Evolutionary conservation across 805 yeast species (phyloP).

Genomic region (Saccharomycopsis sp.): DNA sequence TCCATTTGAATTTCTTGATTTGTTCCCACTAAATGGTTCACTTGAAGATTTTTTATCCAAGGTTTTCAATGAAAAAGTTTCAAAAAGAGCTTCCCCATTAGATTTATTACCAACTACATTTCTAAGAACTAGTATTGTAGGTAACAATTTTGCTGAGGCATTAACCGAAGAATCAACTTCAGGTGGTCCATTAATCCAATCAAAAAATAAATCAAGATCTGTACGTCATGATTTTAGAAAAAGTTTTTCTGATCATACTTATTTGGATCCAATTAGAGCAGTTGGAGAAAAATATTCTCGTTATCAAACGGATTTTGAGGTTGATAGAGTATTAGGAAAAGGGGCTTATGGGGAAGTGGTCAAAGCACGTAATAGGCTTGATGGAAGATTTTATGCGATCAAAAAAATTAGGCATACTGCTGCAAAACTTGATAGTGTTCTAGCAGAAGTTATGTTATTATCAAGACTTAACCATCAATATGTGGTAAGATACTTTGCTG

Average conservation of each 20-base stretch:
- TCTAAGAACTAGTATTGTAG: conserved; percentile 58
- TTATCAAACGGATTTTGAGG: conserved; percentile 90
- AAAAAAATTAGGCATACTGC: conserved; percentile 82
- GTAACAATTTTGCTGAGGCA: conserved; percentile 20
- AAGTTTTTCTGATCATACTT: background rate
- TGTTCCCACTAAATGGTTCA: conserved; percentile 39
- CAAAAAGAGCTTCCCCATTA: conserved; percentile 71
- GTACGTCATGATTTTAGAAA: background rate
- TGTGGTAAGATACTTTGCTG: conserved; percentile 92
- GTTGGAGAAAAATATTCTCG: conserved; percentile 41
- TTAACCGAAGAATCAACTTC: conserved; percentile 20
- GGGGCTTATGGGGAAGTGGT: conserved; percentile 99
- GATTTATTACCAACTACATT: conserved; percentile 81
- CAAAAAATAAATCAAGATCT: background rate
- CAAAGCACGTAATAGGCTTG: conserved; percentile 87
- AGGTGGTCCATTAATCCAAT: background rate
- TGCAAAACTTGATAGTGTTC: conserved; percentile 65
- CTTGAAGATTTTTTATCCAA: conserved; percentile 55
- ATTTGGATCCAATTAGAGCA: conserved; percentile 17
- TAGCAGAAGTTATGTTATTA: conserved; percentile 84
- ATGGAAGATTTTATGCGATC: conserved; percentile 90
- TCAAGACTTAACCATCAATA: conserved; percentile 92
- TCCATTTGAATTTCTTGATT: conserved; percentile 52
- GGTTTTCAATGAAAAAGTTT: conserved; percentile 54
- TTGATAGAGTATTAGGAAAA: conserved; percentile 77